Conservation (phyloP, 148 eudicot genomes). For the Pouteria glomerata region DNA sequence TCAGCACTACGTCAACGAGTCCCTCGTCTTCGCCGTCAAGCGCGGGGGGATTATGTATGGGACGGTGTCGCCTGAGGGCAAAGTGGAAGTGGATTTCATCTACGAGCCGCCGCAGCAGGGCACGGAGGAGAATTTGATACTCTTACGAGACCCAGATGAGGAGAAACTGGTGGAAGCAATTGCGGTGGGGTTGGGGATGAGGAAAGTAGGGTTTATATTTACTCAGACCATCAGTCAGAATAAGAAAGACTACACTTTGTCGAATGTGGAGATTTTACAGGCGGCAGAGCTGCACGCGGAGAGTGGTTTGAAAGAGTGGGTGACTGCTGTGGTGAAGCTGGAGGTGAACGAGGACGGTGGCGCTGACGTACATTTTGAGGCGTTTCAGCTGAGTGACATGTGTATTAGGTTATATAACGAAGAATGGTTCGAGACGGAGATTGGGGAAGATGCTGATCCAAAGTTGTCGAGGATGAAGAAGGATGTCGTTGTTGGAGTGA, state of each 20-base stretch:
- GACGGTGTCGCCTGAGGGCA: slow-evolving; percentile 57
- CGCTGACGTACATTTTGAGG: slow-evolving; percentile 94
- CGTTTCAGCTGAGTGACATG: slow-evolving; percentile 98
- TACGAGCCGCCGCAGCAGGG: slow-evolving; percentile 96
- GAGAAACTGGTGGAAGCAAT: slow-evolving; percentile 82
- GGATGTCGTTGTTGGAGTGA: slow-evolving; percentile 89
- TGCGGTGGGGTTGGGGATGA: slow-evolving; percentile 81
- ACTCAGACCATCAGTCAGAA: slow-evolving; percentile 77
- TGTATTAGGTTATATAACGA: slow-evolving; percentile 84
- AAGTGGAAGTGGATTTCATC: slow-evolving; percentile 81
- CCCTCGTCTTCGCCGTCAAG: slow-evolving; percentile 69
- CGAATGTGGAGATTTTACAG: slow-evolving; percentile 70
- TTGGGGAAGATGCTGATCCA: slow-evolving; percentile 50
- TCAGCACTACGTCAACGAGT: slow-evolving; percentile 75
- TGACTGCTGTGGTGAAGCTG: slow-evolving; percentile 82
- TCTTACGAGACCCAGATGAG: slow-evolving; percentile 67
- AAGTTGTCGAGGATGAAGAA: slow-evolving; percentile 91
- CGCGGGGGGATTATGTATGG: slow-evolving; percentile 94
- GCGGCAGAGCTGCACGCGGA: slow-evolving; percentile 78
- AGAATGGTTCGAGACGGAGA: slow-evolving; percentile 72
- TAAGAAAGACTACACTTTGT: slow-evolving; percentile 76
- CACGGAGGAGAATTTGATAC: slow-evolving; percentile 53
- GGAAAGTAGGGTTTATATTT: slow-evolving; percentile 85
- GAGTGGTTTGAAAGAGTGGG: slow-evolving; percentile 93
- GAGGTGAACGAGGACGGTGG: slow-evolving; percentile 87